Base-by-base conservation (phyloP, 257 asterid species). In the Jacaranda mimosifolia region DNA sequence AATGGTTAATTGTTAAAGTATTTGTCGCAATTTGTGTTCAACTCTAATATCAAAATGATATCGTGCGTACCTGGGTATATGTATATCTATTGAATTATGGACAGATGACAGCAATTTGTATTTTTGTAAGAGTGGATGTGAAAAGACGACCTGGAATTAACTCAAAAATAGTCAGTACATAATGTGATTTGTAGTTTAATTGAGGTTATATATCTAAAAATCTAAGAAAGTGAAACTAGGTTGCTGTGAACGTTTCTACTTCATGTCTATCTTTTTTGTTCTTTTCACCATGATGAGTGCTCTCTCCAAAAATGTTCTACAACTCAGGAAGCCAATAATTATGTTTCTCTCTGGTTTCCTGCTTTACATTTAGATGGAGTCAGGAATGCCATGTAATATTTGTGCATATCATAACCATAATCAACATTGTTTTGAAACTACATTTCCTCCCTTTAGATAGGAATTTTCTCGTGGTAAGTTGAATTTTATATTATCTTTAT, bases 41-140 rank as follows among this genome's bases (percentile, higher is more conserved):
- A 68, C 66, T 36, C 38, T 9, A 3, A 9, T 38, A 51, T 70
- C 9, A 11, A 14, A 73, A 9, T 55, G 74, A 35, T 76, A 14
- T 15, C 46, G 53, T 55, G 72, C 52, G 55, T 21, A 36, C 51
- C 18, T 19, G 36, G 46, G 46, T 36, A 7, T 21, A 9, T 64
- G n/a, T 59, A 18, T n/a, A 35, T 36, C 1, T 42, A 36, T 36
- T 5, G 12, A 8, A 46, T 14, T 45, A 38, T 21, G 68, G 56
- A 35, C n/a, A n/a, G n/a, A n/a, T n/a, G n/a, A n/a, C 19, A 67
- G 51, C 36, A 38, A 21, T 4, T 65, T 63, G 35, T 18, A 32
- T 19, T 62, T 77, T n/a, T 17, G n/a, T 69, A 19, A 13, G 70
- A 72, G 72, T 77, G 76, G 17, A 26, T 10, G 69, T 49, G 76